Evolutionary conservation across 2,329 filamentous ascomycete genomes (phyloP).

Genomic region (Hymenoscyphus occultus): DNA sequence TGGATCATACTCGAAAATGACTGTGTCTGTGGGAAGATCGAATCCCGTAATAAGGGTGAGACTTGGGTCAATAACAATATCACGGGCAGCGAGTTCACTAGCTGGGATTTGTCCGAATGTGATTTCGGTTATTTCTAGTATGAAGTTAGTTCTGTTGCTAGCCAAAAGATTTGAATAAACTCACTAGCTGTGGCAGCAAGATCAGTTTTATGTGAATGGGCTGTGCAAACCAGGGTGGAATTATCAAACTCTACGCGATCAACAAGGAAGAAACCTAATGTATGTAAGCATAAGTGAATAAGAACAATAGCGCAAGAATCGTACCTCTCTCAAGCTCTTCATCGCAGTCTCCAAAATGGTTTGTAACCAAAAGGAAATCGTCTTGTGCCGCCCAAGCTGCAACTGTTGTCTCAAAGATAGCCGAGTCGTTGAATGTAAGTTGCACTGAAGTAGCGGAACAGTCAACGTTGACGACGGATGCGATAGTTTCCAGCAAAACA

Average conservation of each 20-base stretch:
- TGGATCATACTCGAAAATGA: conserved; percentile 33
- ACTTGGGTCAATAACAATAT: conserved; percentile 28
- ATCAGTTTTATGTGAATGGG: conserved; percentile 36
- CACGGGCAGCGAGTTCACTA: conserved; percentile 27
- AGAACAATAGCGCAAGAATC: conserved; percentile 26
- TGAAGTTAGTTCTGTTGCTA: conserved; percentile 4
- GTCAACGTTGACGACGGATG: conserved; percentile 32
- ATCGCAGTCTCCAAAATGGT: conserved; percentile 43
- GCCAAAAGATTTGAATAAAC: conserved; percentile 12
- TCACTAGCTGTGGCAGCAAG: conserved; percentile 39
- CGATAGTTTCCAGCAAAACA: conserved; percentile 37
- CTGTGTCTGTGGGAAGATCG: conserved; percentile 31
- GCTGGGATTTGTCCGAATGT: conserved; percentile 31
- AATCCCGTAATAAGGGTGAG: conserved; percentile 28
- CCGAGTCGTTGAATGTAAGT: conserved; percentile 30
- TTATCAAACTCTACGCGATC: conserved; percentile 33
- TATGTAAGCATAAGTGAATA: neutral
- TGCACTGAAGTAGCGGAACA: conserved; percentile 31
- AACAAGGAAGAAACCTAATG: conserved; percentile 24
- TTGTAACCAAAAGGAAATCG: conserved; percentile 42
- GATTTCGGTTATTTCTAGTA: conserved; percentile 27
- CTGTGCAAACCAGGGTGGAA: conserved; percentile 34
- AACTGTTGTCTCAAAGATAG: conserved; percentile 29
- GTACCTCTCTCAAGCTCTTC: conserved; percentile 41
- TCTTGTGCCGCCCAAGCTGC: conserved; percentile 29